These are phyloP conservation scores for Suillus luteus DNA, from an alignment of 768 basidiomycete genomes.

Conservation along the genomic window DNA sequence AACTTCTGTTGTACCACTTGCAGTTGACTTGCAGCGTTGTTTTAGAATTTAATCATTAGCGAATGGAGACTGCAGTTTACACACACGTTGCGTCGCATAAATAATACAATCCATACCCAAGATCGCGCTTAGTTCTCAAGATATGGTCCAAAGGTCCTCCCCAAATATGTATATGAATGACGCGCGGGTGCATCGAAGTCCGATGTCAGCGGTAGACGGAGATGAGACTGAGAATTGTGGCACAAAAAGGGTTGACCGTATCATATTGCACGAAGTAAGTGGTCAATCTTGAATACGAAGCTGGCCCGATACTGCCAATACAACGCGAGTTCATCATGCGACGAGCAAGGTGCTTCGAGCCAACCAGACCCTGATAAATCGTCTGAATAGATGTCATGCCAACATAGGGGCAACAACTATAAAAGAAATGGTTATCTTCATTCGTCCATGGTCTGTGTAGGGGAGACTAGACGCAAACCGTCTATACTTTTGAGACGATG, in stretches of 20 bases:
- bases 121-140: background rate
- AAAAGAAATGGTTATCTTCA: background rate
- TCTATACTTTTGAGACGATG: conserved; percentile 67
- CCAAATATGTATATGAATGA: background rate
- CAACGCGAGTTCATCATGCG: background rate
- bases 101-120: background rate
- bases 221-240: background rate
- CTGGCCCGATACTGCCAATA: background rate
- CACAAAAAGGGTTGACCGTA: background rate
- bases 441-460: background rate
- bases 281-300: background rate
- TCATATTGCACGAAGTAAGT: background rate
- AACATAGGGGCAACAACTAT: background rate
- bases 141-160: background rate
- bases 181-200: background rate
- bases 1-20: background rate
- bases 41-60: background rate
- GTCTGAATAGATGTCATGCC: background rate
- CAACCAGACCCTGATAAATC: background rate
- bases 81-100: background rate
- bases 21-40: background rate
- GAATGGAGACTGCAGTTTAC: background rate
- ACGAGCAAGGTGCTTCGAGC: background rate
- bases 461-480: background rate
- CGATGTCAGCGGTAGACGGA: background rate